These are phyloP conservation scores for Epichloe elymi DNA, from an alignment of 2,329 filamentous ascomycete species.

Conservation along the genomic window DNA sequence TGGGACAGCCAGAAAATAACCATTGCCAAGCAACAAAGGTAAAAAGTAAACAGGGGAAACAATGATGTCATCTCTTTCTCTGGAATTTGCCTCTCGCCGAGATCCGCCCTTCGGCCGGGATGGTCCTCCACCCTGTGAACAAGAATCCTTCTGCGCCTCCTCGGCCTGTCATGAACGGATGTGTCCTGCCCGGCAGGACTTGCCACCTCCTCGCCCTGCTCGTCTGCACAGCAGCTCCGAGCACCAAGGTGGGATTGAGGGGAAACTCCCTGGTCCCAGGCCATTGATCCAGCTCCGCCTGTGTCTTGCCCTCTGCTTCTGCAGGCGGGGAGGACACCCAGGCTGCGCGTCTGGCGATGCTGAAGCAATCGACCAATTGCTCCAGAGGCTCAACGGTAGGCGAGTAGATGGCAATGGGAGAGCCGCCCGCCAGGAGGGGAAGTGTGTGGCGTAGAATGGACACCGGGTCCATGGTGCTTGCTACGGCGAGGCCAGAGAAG, in stretches of 20 bases:
- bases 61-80: conserved; percentile 35
- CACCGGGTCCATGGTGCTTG: conserved; percentile 67
- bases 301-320: conserved; percentile 29
- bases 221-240: conserved; percentile 71
- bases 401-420: conserved; percentile 74
- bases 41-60: not conserved
- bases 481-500: conserved; percentile 74
- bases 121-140: conserved; percentile 69
- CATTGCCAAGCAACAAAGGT: not conserved
- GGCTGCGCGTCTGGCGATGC: conserved; percentile 62
- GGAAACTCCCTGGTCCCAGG: conserved; percentile 65
- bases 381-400: conserved; percentile 69
- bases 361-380: conserved; percentile 71
- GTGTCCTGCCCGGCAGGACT: conserved; percentile 79
- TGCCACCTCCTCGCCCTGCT: conserved; percentile 73
- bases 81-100: conserved; percentile 72
- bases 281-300: conserved; percentile 42
- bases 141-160: conserved; percentile 86
- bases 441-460: conserved; percentile 63
- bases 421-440: conserved; percentile 71
- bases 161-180: conserved; percentile 81
- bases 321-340: conserved; percentile 46
- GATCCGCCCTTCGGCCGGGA: conserved; percentile 67
- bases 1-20: not conserved
- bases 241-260: conserved; percentile 70